Evolutionary conservation across 352 stramenopile species (phyloP), one percentile per base, ranked within the genome.

Genomic region (Phytopythium vexans): DNA sequence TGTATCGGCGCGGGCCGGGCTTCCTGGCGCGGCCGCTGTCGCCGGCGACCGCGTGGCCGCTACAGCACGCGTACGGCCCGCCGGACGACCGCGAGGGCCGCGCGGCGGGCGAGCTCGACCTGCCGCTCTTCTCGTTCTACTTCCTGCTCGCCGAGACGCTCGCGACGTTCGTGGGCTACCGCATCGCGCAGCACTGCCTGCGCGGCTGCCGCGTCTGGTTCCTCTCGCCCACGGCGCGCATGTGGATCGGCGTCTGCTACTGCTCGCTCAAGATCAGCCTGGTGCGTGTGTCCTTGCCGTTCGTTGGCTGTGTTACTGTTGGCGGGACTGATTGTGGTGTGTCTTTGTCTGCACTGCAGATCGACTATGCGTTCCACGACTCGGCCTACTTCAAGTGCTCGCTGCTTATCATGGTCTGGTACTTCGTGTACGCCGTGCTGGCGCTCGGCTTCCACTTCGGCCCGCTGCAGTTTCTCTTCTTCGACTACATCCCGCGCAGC

Each of bases 361-460:
- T 92, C 49, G 74, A 88, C 72, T 89, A 88, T 50, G 81, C 76
- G 27, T 92, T 92, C 68, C 81, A 86, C 52, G 81, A 71, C 50
- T 86, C 81, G 31, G 66, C 69, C 33, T 92, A 92, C 64, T 81
- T 74, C 56, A 82, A 59, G 37, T 60, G 82, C 46, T 82, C 81
- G 36, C 69, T 86, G 42, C 52, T 86, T 31, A 74, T 76, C 33
- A 84, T 81, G 56, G 68, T 87, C 42, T 75, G 77, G 67, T 88
- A 89, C 59, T 77, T 82, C 41, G 59, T 88, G 37, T 87, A 77
- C 44, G 77, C 76, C 8, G 47, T 86, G 34, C 60, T 89, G 53
- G 81, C 78, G n/a, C 78, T 89, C 48, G 76, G 75, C 31, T 92
- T 92, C 66, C 81, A 92, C 63, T 82, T 79, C 27, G 81, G 81